Evolutionary conservation across 2,329 filamentous ascomycete species (phyloP).

Genomic region (Aspergillus nomiae): DNA sequence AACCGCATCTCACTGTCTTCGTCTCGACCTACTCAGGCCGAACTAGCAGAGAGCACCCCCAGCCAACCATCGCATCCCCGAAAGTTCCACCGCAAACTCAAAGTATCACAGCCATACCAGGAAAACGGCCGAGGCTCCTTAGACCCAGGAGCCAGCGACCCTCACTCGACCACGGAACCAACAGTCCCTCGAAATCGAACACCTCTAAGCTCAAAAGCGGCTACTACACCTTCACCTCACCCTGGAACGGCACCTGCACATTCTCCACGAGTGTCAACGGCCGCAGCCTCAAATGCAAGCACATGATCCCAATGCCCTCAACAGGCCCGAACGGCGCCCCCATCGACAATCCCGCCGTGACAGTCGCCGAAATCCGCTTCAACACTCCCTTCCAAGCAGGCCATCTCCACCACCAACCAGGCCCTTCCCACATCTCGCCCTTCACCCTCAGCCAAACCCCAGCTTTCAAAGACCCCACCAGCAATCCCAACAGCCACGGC

Average conservation of each 20-base stretch:
- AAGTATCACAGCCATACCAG: slow-evolving; percentile 31
- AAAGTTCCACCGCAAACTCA: slow-evolving; percentile 36
- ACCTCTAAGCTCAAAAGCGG: slow-evolving; percentile 39
- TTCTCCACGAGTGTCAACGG: slow-evolving; percentile 79
- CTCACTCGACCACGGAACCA: slow-evolving; percentile 18
- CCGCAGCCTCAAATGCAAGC: slow-evolving; percentile 72
- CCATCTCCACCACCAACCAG: slow-evolving; percentile 31
- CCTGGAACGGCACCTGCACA: slow-evolving; percentile 85
- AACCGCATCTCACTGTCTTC: slow-evolving; percentile 12
- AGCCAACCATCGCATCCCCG: slow-evolving; percentile 25
- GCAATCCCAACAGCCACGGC: slow-evolving; percentile 6
- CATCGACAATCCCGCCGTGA: slow-evolving; percentile 42
- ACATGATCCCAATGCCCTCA: slow-evolving; percentile 56
- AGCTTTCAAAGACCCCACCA: slow-evolving; percentile 14
- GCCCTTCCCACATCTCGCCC: slow-evolving; percentile 25
- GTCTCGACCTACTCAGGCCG: slow-evolving; percentile 8
- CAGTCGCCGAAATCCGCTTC: slow-evolving; percentile 84
- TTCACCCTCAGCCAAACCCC: slow-evolving; percentile 25
- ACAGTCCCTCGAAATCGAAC: slow-evolving; percentile 18
- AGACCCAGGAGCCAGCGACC: slow-evolving; percentile 19
- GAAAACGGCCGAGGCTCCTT: slow-evolving; percentile 22
- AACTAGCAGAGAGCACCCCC: slow-evolving; percentile 8
- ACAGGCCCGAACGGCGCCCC: slow-evolving; percentile 10
- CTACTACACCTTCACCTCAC: slow-evolving; percentile 75
- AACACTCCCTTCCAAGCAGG: slow-evolving; percentile 68